Evolutionary conservation across 768 basidiomycete genomes (phyloP), one percentile per base, ranked within the genome.

Genomic region (Amanita rimosa): DNA sequence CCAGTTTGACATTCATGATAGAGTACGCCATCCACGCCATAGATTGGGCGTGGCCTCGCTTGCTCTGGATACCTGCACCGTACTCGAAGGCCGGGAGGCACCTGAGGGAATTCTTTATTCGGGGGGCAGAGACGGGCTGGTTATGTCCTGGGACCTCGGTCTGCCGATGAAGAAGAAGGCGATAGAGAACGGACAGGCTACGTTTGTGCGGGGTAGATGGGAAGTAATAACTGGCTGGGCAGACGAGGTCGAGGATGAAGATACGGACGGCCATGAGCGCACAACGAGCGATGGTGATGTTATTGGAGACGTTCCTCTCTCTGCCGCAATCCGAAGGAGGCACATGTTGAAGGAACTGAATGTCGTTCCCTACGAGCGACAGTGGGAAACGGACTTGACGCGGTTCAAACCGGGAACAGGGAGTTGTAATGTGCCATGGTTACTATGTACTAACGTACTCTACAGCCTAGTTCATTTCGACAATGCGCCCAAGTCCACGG

Each of bases 41-140:
- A 78, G 91, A 17, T 76, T 97, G 0, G 90, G 90, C 3, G 81
- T 93, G 33, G 79, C 86, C 0, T 83, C 87, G 0, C 74, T 97
- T n/a, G 93, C 88, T 0, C 68, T 97, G 17, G 93, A 97, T 64
- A 74, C 77, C 0, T 83, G 88, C 0, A 95, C 93, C 2, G 74
- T 76, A 41, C 73, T 96, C 6, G 60, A 73, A n/a, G 83, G 83
- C 4, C 70, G 69, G n/a, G 51, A 63, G 4, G 58, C 72, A 3
- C 92, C 93, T 0, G 81, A 88, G 54, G 93, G 93, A 4, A 93
- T 96, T 36, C 66, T 96, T 2, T 96, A 96, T 61, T 81, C 89
- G 2, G 92, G 84, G 22, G 92, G 90, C 19, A 71, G 93, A 50
- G 93, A 96, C 66, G 93, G 93, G 0, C 70, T 91, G 37, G 71